phyloP scores from a whole-genome alignment of 306 rosid genomes.

The Glycine latifolia region DNA sequence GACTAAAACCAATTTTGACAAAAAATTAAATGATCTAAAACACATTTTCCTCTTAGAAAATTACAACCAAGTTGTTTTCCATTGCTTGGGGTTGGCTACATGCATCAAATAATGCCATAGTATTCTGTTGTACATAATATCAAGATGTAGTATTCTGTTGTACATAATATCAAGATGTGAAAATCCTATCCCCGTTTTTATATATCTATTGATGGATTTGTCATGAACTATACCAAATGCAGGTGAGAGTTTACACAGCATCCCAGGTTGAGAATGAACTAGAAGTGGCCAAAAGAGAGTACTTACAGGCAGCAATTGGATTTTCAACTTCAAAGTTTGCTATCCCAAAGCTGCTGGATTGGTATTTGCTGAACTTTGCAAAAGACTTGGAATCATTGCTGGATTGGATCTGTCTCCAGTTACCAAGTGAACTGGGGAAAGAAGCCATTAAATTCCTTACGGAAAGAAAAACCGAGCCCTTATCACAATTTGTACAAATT shows the following conservation, averaged over 20 bases:
- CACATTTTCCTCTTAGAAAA: no score
- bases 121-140: not conserved
- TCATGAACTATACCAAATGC: slow-evolving; percentile 47
- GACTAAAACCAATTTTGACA: no score
- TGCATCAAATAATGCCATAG: not conserved
- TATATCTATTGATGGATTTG: slow-evolving; percentile 1
- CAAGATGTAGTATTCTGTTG: not conserved
- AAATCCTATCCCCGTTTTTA: not conserved
- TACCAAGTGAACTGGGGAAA: slow-evolving; percentile 87
- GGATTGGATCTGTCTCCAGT: slow-evolving; percentile 94
- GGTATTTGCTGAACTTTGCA: slow-evolving; percentile 90
- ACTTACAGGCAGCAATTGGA: slow-evolving; percentile 82
- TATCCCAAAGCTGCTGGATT: slow-evolving; percentile 83
- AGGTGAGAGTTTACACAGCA: slow-evolving; percentile 96
- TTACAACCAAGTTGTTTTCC: not conserved
- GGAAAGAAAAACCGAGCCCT: slow-evolving; percentile 61
- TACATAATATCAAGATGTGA: slow-evolving; percentile 7
- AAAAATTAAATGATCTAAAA: no score
- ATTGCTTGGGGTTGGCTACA: not conserved
- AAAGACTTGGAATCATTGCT: slow-evolving; percentile 90
- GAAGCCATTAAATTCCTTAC: slow-evolving; percentile 83
- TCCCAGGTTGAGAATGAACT: slow-evolving; percentile 83
- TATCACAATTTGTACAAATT: slow-evolving; percentile 78
- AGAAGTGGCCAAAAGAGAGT: slow-evolving; percentile 88
- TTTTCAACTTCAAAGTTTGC: slow-evolving; percentile 71